Evolutionary conservation across 768 basidiomycete genomes (phyloP).

Genomic region (Cystofilobasidium capitatum): DNA sequence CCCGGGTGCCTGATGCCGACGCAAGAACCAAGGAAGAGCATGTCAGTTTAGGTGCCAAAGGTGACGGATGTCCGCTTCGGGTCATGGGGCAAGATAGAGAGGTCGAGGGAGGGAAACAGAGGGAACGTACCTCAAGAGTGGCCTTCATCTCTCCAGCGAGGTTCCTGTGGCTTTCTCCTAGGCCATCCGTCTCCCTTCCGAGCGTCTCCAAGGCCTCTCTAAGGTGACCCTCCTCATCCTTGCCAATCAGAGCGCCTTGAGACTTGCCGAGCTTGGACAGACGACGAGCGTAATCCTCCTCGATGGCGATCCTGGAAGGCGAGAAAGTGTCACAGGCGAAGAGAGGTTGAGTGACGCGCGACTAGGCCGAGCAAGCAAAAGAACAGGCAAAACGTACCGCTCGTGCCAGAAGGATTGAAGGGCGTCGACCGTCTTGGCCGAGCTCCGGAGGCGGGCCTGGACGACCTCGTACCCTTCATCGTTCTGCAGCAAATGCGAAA

Average conservation of each 20-base stretch:
- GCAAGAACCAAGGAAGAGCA: not conserved
- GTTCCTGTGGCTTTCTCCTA: conserved; percentile 60
- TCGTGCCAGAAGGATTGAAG: conserved; percentile 84
- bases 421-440: conserved; percentile 77
- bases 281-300: conserved; percentile 89
- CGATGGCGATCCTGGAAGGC: conserved; percentile 63
- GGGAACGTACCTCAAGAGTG: conserved; percentile 53
- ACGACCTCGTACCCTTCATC: conserved; percentile 87
- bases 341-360: not conserved
- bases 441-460: conserved; percentile 75
- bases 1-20: conserved; percentile 8
- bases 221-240: conserved; percentile 86
- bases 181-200: conserved; percentile 71
- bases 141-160: conserved; percentile 65
- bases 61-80: conserved; percentile 19
- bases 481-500: not conserved
- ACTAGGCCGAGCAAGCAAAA: not conserved
- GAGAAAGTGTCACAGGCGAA: not conserved
- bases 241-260: conserved; percentile 50
- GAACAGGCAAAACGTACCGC: conserved; percentile 50
- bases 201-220: conserved; percentile 70
- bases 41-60: conserved; percentile 10
- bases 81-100: not conserved
- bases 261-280: conserved; percentile 65
- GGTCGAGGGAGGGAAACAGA: not conserved